These are phyloP conservation scores for Talaromyces stipitatus DNA, from an alignment of 495 filamentous ascomycete species.

Conservation along the genomic window DNA sequence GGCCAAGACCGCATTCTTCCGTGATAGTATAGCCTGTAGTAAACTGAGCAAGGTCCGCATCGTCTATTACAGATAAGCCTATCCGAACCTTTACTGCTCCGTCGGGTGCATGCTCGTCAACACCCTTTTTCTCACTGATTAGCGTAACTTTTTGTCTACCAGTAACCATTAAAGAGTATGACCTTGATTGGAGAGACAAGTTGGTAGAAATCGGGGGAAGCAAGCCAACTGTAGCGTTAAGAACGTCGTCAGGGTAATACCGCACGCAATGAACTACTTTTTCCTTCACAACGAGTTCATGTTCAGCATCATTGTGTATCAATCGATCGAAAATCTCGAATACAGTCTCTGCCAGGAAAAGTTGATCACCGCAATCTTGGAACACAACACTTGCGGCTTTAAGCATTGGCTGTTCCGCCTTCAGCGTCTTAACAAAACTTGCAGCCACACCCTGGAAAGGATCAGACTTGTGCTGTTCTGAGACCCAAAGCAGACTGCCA, in stretches of 20 bases:
- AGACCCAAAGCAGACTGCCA: conserved; percentile 13
- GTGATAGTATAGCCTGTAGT: not conserved
- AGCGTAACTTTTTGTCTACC: conserved; percentile 4
- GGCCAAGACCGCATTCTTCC: not conserved
- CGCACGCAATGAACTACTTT: conserved; percentile 5
- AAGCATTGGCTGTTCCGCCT: conserved; percentile 13
- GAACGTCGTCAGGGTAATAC: conserved; percentile 13
- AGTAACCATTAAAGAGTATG: conserved; percentile 7
- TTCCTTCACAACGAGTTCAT: not conserved
- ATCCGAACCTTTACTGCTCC: conserved; percentile 3
- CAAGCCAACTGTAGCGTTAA: conserved; percentile 8
- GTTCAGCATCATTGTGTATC: conserved; percentile 4
- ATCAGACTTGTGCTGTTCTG: not conserved
- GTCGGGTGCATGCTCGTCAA: not conserved
- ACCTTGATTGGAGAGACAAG: conserved; percentile 1
- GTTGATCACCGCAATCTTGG: not conserved
- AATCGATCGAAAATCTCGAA: conserved; percentile 1
- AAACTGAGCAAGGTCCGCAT: not conserved
- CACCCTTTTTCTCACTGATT: not conserved
- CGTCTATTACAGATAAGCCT: conserved; percentile 8
- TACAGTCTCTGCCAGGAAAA: not conserved
- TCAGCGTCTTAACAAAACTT: conserved; percentile 10
- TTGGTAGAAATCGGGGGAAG: not conserved
- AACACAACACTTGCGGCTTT: conserved; percentile 6
- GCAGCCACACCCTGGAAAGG: conserved; percentile 9